Evolutionary conservation across 768 basidiomycete species (phyloP).

Genomic region (Lentinula sp.): DNA sequence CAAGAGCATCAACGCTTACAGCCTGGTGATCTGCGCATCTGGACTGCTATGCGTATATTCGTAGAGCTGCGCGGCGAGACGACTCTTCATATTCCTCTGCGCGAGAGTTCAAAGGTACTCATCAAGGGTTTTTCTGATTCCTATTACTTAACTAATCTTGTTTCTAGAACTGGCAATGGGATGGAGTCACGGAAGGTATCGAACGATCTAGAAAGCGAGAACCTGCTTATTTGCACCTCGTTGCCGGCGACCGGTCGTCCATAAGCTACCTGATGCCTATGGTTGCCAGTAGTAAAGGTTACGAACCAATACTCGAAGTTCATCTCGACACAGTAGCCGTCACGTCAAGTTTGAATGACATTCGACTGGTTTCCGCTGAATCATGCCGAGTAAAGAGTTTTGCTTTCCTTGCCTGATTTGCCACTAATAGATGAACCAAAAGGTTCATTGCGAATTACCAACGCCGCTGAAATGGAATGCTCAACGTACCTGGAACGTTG

Average conservation of each 20-base stretch:
- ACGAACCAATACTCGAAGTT: conserved; percentile 72
- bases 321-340: conserved; percentile 76
- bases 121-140: background rate
- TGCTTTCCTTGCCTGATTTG: background rate
- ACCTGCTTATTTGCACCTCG: conserved; percentile 66
- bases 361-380: conserved; percentile 68
- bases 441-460: conserved; percentile 74
- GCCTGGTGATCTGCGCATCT: conserved; percentile 76
- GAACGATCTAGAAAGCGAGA: conserved; percentile 52
- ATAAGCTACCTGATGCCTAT: conserved; percentile 83
- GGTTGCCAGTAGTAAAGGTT: conserved; percentile 67
- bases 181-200: conserved; percentile 46
- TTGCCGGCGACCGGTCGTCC: conserved; percentile 75
- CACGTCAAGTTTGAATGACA: conserved; percentile 85
- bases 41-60: conserved; percentile 77
- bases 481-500: conserved; percentile 72
- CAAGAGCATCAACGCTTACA: conserved; percentile 51
- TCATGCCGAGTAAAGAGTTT: conserved; percentile 60
- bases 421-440: background rate
- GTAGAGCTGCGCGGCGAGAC: conserved; percentile 77
- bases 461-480: conserved; percentile 80
- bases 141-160: background rate
- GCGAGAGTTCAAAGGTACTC: conserved; percentile 81
- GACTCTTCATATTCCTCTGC: conserved; percentile 79
- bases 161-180: conserved; percentile 88